phyloP scores from a whole-genome alignment of 495 filamentous ascomycete species.

The Aspergillus hancockii region DNA sequence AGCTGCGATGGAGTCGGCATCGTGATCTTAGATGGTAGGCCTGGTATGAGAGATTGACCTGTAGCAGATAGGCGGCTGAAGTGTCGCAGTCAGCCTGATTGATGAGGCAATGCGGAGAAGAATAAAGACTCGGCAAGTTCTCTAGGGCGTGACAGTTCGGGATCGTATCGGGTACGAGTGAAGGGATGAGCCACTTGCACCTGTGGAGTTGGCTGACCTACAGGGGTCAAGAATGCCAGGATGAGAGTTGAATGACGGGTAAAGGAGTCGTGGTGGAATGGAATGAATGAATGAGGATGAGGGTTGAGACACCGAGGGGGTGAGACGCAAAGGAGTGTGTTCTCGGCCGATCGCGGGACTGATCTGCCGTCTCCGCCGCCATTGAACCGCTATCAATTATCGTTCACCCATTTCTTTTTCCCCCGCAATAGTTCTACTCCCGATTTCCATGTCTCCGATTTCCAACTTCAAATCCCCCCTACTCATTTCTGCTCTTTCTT shows the following conservation, averaged over 20 bases:
- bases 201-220: not conserved
- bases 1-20: constrained; percentile 61
- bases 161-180: too few relatives aligned
- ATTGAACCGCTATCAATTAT: constrained; percentile 6
- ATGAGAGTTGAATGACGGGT: not conserved
- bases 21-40: constrained; percentile 20
- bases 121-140: not conserved
- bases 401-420: not conserved
- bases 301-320: constrained; percentile 4
- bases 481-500: not conserved
- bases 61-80: not conserved
- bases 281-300: not conserved
- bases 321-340: not conserved
- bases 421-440: constrained; percentile 6
- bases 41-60: constrained; percentile 7
- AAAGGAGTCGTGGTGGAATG: not conserved
- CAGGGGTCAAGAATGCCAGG: not conserved
- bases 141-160: too few relatives aligned
- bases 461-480: not conserved
- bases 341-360: constrained; percentile 3
- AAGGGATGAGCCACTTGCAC: too few relatives aligned
- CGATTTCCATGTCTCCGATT: constrained; percentile 8
- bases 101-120: constrained; percentile 11
- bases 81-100: not conserved
- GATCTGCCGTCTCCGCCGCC: constrained; percentile 9